phyloP scores from a whole-genome alignment of 2,329 filamentous ascomycete genomes.

The Fusarium scirpi region DNA sequence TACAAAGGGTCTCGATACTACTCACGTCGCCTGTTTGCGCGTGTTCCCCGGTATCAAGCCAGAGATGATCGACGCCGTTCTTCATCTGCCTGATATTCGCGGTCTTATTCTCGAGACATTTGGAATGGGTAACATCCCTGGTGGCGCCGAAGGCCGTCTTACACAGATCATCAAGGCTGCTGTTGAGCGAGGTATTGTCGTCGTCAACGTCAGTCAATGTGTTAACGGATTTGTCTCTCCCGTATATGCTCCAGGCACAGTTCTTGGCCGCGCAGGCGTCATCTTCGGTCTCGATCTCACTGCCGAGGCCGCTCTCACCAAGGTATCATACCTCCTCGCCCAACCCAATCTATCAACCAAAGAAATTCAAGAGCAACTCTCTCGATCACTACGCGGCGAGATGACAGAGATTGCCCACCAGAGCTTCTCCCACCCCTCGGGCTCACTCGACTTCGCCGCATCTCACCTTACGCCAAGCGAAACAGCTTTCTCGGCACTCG shows the following conservation, averaged over 20 bases:
- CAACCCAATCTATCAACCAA: conserved; percentile 70
- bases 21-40: conserved; percentile 89
- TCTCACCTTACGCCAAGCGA: conserved; percentile 61
- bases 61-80: conserved; percentile 90
- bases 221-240: conserved; percentile 80
- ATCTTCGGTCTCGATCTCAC: conserved; percentile 92
- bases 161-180: conserved; percentile 82
- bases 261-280: conserved; percentile 84
- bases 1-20: conserved; percentile 81
- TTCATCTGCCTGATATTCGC: conserved; percentile 79
- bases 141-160: conserved; percentile 81
- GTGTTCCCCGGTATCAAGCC: conserved; percentile 94
- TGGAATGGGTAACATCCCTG: conserved; percentile 91
- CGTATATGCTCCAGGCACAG: conserved; percentile 81
- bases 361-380: conserved; percentile 78
- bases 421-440: conserved; percentile 80
- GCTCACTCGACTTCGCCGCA: conserved; percentile 58
- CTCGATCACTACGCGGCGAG: conserved; percentile 82
- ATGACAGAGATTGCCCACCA: conserved; percentile 81
- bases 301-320: conserved; percentile 89
- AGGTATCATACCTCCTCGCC: conserved; percentile 87
- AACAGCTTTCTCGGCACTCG: conserved; percentile 80
- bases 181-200: conserved; percentile 82
- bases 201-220: conserved; percentile 94
- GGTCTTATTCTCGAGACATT: conserved; percentile 92